phyloP scores from a whole-genome alignment of 768 basidiomycete species.

The Termitomyces titanicus region DNA sequence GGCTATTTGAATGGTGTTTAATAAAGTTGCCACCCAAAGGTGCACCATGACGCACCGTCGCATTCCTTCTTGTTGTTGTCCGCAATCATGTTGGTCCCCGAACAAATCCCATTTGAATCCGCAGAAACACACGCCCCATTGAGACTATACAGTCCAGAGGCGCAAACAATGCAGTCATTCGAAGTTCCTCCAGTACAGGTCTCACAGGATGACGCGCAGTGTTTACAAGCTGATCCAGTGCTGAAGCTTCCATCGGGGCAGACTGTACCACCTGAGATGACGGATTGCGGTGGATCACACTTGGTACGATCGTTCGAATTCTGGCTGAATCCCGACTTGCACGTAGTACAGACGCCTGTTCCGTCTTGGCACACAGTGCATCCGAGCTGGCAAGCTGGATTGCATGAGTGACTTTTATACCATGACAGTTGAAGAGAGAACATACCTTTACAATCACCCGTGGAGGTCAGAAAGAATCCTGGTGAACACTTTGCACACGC shows the following conservation, averaged over 20 bases:
- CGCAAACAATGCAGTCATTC: slow-evolving; percentile 69
- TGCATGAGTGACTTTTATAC: not conserved
- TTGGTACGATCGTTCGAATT: slow-evolving; percentile 59
- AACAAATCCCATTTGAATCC: slow-evolving; percentile 66
- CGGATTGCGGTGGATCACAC: slow-evolving; percentile 52
- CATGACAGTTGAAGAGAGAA: not conserved
- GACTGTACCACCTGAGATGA: slow-evolving; percentile 46
- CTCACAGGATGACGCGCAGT: slow-evolving; percentile 61
- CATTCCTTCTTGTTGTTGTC: slow-evolving; percentile 78
- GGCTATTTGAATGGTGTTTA: slow-evolving; percentile 32
- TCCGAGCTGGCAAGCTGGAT: slow-evolving; percentile 57
- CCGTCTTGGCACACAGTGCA: slow-evolving; percentile 60
- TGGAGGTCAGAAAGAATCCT: slow-evolving; percentile 59
- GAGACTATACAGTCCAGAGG: slow-evolving; percentile 51
- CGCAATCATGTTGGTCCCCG: slow-evolving; percentile 60
- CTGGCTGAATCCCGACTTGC: slow-evolving; percentile 64
- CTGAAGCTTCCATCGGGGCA: slow-evolving; percentile 69
- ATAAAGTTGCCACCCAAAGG: not conserved
- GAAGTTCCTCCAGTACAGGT: slow-evolving; percentile 65
- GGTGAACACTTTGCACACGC: slow-evolving; percentile 58
- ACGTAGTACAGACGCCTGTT: slow-evolving; percentile 67
- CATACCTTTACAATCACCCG: slow-evolving; percentile 60
- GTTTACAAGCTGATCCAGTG: slow-evolving; percentile 45
- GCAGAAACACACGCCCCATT: slow-evolving; percentile 68
- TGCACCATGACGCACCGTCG: slow-evolving; percentile 59